Evolutionary conservation across 352 stramenopile genomes (phyloP).

Genomic region (Elongisporangium undulatum): DNA sequence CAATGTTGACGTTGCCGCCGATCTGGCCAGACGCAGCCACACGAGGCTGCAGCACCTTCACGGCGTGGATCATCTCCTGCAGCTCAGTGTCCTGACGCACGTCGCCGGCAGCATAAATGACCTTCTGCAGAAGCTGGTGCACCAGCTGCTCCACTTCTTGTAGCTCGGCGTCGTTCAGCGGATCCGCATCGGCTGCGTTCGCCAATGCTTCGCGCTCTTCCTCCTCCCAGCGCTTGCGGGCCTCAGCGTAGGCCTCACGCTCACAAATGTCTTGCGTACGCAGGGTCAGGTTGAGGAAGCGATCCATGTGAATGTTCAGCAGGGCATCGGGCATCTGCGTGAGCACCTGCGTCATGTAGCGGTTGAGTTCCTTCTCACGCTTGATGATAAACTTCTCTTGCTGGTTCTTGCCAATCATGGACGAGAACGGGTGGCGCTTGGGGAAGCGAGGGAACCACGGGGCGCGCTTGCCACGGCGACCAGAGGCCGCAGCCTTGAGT

Average conservation of each 20-base stretch:
- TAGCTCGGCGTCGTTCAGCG: slow-evolving; percentile 83
- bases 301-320: slow-evolving; percentile 87
- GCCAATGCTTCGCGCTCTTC: slow-evolving; percentile 84
- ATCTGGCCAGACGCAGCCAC: slow-evolving; percentile 84
- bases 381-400: slow-evolving; percentile 91
- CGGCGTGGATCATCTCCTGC: slow-evolving; percentile 88
- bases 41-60: slow-evolving; percentile 83
- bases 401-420: slow-evolving; percentile 89
- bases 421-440: slow-evolving; percentile 88
- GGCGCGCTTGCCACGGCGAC: slow-evolving; percentile 78
- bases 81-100: slow-evolving; percentile 86
- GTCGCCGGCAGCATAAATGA: slow-evolving; percentile 84
- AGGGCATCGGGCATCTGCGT: slow-evolving; percentile 88
- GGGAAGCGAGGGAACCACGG: slow-evolving; percentile 89
- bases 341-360: slow-evolving; percentile 89
- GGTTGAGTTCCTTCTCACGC: slow-evolving; percentile 89
- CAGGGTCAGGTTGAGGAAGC: slow-evolving; percentile 86
- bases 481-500: slow-evolving; percentile 80
- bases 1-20: slow-evolving; percentile 83
- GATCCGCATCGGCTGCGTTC: slow-evolving; percentile 80
- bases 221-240: slow-evolving; percentile 84
- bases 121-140: slow-evolving; percentile 85
- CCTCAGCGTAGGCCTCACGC: slow-evolving; percentile 84
- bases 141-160: slow-evolving; percentile 88
- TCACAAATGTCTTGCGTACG: slow-evolving; percentile 86